Conservation (phyloP, 2,329 filamentous ascomycete genomes). For the Hawksworthiomyces lignivorus region DNA sequence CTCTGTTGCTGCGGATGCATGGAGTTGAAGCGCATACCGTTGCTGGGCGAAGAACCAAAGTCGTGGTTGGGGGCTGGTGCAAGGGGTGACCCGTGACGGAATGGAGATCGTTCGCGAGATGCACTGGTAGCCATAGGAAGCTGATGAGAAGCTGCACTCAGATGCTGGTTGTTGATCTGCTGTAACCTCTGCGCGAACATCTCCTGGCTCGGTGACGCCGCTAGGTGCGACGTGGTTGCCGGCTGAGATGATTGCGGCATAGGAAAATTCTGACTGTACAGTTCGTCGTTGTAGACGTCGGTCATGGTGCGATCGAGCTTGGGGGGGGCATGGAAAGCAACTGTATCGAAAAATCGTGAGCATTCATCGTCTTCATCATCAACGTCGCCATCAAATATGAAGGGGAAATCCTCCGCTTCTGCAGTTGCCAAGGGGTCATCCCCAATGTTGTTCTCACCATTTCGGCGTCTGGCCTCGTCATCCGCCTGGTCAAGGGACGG, state of each 20-base stretch:
- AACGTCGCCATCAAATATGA: slow-evolving; percentile 17
- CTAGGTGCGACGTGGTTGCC: slow-evolving; percentile 29
- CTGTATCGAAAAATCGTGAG: slow-evolving; percentile 57
- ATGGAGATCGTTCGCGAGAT: slow-evolving; percentile 69
- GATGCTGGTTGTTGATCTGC: slow-evolving; percentile 67
- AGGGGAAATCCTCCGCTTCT: slow-evolving; percentile 7
- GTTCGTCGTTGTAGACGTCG: slow-evolving; percentile 74
- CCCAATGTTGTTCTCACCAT: slow-evolving; percentile 39
- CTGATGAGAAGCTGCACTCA: slow-evolving; percentile 44
- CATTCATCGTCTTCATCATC: slow-evolving; percentile 40
- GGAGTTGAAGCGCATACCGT: slow-evolving; percentile 39
- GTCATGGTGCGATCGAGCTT: slow-evolving; percentile 83
- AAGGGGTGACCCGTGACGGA: slow-evolving; percentile 62
- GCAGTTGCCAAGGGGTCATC: background rate
- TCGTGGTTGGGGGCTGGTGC: slow-evolving; percentile 41
- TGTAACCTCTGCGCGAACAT: slow-evolving; percentile 70
- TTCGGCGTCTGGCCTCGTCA: slow-evolving; percentile 40
- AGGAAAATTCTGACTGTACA: slow-evolving; percentile 65
- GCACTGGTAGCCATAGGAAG: slow-evolving; percentile 36
- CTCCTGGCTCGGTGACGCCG: slow-evolving; percentile 46
- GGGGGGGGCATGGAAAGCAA: slow-evolving; percentile 52
- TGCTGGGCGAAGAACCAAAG: slow-evolving; percentile 22
- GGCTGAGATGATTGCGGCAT: slow-evolving; percentile 49
- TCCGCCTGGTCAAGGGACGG: slow-evolving; percentile 42
- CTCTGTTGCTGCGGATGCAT: slow-evolving; percentile 49